Evolutionary conservation across 2,329 filamentous ascomycete genomes (phyloP).

Genomic region (Claviceps quebecensis): DNA sequence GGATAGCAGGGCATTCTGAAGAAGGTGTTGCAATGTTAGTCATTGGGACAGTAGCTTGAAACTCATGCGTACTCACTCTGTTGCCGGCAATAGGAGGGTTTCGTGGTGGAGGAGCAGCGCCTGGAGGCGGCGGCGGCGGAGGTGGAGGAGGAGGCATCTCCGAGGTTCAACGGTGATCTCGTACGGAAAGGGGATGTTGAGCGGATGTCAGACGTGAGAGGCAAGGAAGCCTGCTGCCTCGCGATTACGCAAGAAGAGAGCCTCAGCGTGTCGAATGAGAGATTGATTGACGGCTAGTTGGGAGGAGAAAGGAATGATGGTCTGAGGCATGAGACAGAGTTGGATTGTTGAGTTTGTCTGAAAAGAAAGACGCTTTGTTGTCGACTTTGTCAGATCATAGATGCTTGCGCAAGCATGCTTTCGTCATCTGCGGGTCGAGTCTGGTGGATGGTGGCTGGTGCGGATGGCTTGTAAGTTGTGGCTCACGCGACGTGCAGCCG

Average conservation of each 20-base stretch:
- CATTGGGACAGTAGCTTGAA: not conserved
- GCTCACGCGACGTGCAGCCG: not conserved
- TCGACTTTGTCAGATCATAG: not conserved
- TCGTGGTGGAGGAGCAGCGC: conserved; percentile 31
- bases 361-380: not conserved
- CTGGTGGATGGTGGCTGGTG: not conserved
- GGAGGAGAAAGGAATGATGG: not conserved
- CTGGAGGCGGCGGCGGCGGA: conserved; percentile 47
- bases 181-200: not conserved
- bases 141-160: conserved; percentile 31
- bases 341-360: not conserved
- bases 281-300: not conserved
- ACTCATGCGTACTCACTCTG: conserved; percentile 40
- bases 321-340: not conserved
- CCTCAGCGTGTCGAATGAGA: not conserved
- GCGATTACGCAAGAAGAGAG: not conserved
- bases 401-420: conserved; percentile 8
- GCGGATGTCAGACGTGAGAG: not conserved
- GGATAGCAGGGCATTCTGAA: conserved; percentile 67
- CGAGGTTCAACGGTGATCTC: not conserved
- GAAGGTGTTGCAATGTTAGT: not conserved
- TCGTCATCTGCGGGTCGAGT: conserved; percentile 8
- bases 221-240: not conserved
- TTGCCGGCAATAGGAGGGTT: conserved; percentile 40
- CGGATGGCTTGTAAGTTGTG: not conserved